Base-by-base conservation (phyloP, 73 alveolate species). In the Breviolum minutum region DNA sequence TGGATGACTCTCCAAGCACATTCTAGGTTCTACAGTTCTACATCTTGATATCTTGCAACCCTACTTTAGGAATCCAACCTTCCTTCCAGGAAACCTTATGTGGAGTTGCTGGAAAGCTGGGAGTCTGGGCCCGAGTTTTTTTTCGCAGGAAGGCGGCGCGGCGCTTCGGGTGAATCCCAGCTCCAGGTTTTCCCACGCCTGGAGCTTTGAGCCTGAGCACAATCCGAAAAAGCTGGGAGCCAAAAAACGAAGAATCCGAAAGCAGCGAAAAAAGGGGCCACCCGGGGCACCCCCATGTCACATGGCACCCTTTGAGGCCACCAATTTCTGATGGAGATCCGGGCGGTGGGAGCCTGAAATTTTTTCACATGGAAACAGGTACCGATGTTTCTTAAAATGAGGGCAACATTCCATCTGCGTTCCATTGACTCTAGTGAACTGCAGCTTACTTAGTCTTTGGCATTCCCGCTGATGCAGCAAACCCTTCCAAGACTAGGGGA, bases 161-260 rank as follows among this genome's bases (percentile, higher is more conserved):
- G n/a, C 19, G 48, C 82, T 20, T 80, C 26, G 79, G 79, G 26
- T 16, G n/a, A 5, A n/a, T 7, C 19, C 22, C 22, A 20, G 26
- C 20, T 27, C 64, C 27, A 90, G 96, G 88, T 90, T 90, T 76
- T 90, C 96, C 81, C 96, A 90, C 63, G 96, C 96, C 22, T 90
- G 96, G 96, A 90, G 96, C 87, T 90, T 71, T 40, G 96, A 90
- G 76, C 96, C 96, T 16, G 96, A 90, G 77, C 96, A 90, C 88
- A 90, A 90, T 71, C 96, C 96, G 12, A 90, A 90, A 63, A 73
- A 74, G 87, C 87, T 63, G 17, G 84, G 84, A 4, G 17, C 7
- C 84, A 5, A 0, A 0, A 24, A 10, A 20, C 24, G 74, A 8
- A 14, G 24, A 84, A 5, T 8, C 60, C 8, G 82, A 71, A 71